Evolutionary conservation across 192 early-diverging fungal genomes (phyloP).

Genomic region (Dimargaris xerosporica): DNA sequence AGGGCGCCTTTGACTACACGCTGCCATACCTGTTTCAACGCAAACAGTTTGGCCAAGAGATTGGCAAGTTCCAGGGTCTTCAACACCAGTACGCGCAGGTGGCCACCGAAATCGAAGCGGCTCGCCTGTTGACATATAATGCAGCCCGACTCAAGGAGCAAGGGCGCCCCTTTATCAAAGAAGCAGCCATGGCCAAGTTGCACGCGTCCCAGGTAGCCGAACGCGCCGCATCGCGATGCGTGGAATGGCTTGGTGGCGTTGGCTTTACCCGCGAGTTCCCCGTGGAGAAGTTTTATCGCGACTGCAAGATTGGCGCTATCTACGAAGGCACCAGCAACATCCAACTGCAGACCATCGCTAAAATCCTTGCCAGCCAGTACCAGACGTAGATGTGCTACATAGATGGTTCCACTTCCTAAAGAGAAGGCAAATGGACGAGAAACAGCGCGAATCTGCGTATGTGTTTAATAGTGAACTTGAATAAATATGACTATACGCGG

Average conservation of each 20-base stretch:
- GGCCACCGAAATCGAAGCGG: slow-evolving; percentile 90
- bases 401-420: too few species aligned
- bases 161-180: slow-evolving; percentile 78
- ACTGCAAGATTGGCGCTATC: slow-evolving; percentile 95
- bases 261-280: slow-evolving; percentile 88
- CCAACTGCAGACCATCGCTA: slow-evolving; percentile 88
- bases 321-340: slow-evolving; percentile 91
- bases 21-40: slow-evolving; percentile 88
- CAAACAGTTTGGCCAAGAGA: slow-evolving; percentile 74
- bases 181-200: slow-evolving; percentile 98
- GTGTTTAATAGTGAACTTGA: too few species aligned
- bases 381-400: neutral
- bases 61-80: slow-evolving; percentile 84
- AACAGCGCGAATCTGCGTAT: too few species aligned
- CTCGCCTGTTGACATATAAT: slow-evolving; percentile 91
- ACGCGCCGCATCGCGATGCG: slow-evolving; percentile 64
- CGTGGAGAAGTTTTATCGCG: slow-evolving; percentile 90
- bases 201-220: slow-evolving; percentile 93
- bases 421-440: too few species aligned
- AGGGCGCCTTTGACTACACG: slow-evolving; percentile 78
- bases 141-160: slow-evolving; percentile 90
- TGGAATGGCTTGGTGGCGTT: slow-evolving; percentile 97
- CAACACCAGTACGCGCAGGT: slow-evolving; percentile 71
- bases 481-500: too few species aligned
- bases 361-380: slow-evolving; percentile 17